Percentiles rank a stretch among this genome's conserved stretches.
These are phyloP conservation scores for Pelargonium fulgidum DNA, from an alignment of 441 rosid genomes.

Conservation along the genomic window DNA sequence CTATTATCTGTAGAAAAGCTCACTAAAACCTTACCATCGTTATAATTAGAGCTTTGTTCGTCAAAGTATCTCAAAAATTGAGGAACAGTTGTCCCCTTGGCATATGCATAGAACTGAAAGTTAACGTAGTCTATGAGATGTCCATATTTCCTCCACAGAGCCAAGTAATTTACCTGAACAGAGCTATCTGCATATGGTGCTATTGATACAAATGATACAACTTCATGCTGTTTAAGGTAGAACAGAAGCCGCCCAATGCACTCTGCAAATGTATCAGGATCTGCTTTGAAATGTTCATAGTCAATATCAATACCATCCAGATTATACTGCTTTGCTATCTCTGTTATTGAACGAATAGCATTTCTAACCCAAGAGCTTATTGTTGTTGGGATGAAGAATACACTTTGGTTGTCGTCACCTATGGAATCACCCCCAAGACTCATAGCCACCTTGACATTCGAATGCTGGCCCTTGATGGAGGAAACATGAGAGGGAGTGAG, in stretches of 20 bases:
- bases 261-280: conserved; percentile 43
- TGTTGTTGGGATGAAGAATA: conserved; percentile 34
- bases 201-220: conserved; percentile 38
- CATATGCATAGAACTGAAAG: conserved; percentile 50
- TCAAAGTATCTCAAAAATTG: conserved; percentile 32
- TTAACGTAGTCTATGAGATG: conserved; percentile 49
- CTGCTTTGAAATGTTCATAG: conserved; percentile 42
- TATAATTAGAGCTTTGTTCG: conserved; percentile 33
- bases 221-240: conserved; percentile 30
- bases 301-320: conserved; percentile 50
- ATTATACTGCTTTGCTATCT: conserved; percentile 27
- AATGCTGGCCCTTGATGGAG: conserved; percentile 33
- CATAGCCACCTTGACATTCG: conserved; percentile 47
- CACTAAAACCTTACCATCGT: conserved; percentile 33
- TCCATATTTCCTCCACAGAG: conserved; percentile 44
- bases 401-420: background rate
- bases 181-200: conserved; percentile 35
- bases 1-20: conserved; percentile 45
- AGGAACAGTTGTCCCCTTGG: conserved; percentile 29
- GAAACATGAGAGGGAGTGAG: conserved; percentile 32
- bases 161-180: conserved; percentile 38
- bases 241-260: conserved; percentile 38
- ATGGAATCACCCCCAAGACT: conserved; percentile 52
- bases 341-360: conserved; percentile 38
- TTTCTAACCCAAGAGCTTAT: conserved; percentile 47